Conservation (phyloP, 2,329 filamentous ascomycete species). For the Neonectria faginata region DNA sequence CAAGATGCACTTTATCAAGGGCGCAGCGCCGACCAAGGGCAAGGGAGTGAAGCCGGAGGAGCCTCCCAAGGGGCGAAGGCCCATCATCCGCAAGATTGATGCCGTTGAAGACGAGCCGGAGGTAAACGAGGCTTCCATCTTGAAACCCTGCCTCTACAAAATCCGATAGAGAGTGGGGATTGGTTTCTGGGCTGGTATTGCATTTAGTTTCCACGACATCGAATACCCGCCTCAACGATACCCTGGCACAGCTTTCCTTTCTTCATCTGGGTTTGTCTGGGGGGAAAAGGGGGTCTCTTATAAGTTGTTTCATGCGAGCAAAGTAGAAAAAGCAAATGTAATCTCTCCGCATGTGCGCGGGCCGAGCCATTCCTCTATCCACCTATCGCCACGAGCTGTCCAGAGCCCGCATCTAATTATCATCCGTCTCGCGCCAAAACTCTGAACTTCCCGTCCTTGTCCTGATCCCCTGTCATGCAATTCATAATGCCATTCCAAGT, state of each 20-base stretch:
- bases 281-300: conserved; percentile 20
- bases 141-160: conserved; percentile 98
- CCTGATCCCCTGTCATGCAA: conserved; percentile 25
- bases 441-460: conserved; percentile 16
- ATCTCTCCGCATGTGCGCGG: conserved; percentile 26
- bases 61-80: conserved; percentile 64
- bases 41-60: conserved; percentile 74
- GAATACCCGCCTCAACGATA: conserved; percentile 35
- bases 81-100: conserved; percentile 66
- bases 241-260: conserved; percentile 33
- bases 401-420: conserved; percentile 40
- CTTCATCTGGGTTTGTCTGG: conserved; percentile 32
- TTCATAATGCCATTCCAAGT: conserved; percentile 25
- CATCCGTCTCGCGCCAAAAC: conserved; percentile 31
- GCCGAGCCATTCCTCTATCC: conserved; percentile 38
- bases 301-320: conserved; percentile 29
- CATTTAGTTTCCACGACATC: conserved; percentile 29
- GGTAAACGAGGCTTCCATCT: conserved; percentile 71
- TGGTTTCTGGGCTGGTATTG: conserved; percentile 10
- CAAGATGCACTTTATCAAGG: conserved; percentile 93
- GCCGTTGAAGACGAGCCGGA: conserved; percentile 70
- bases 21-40: conserved; percentile 77
- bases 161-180: conserved; percentile 67
- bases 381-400: conserved; percentile 26
- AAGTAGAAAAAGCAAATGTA: conserved; percentile 25